Conservation (phyloP, 1,284 basidiomycete genomes). For the Pterulicium gracile region DNA sequence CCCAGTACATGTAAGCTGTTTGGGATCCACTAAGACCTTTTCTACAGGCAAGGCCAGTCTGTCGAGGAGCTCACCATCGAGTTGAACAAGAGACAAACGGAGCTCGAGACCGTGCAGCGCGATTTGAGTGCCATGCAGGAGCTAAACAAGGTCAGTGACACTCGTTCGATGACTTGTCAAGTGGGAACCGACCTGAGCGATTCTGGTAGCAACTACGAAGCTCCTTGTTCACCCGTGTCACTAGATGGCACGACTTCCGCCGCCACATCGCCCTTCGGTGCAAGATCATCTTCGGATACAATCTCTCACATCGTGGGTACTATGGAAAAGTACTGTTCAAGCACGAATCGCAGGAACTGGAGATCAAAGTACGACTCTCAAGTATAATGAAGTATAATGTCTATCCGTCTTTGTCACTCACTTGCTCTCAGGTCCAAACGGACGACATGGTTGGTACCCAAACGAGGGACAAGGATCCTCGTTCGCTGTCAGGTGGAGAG, state of each 20-base stretch:
- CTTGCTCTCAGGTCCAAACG: conserved; percentile 49
- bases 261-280: conserved; percentile 79
- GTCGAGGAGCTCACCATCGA: conserved; percentile 70
- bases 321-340: conserved; percentile 81
- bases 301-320: conserved; percentile 80
- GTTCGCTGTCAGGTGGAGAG: conserved; percentile 85
- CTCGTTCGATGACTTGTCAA: conserved; percentile 1
- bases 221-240: conserved; percentile 55
- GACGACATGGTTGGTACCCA: conserved; percentile 64
- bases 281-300: conserved; percentile 72
- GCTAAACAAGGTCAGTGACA: conserved; percentile 47
- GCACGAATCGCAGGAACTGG: conserved; percentile 58
- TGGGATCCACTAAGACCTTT: too few relatives aligned
- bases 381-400: not conserved
- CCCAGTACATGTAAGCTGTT: too few relatives aligned
- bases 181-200: conserved; percentile 3
- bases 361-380: conserved; percentile 49
- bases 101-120: conserved; percentile 42
- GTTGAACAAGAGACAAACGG: conserved; percentile 49
- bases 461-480: conserved; percentile 63
- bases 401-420: not conserved
- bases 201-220: conserved; percentile 42
- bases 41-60: conserved; percentile 64
- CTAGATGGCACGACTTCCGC: conserved; percentile 82
- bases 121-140: conserved; percentile 52